phyloP scores from a whole-genome alignment of 306 rosid genomes.

The Gleditsia sinensis region DNA sequence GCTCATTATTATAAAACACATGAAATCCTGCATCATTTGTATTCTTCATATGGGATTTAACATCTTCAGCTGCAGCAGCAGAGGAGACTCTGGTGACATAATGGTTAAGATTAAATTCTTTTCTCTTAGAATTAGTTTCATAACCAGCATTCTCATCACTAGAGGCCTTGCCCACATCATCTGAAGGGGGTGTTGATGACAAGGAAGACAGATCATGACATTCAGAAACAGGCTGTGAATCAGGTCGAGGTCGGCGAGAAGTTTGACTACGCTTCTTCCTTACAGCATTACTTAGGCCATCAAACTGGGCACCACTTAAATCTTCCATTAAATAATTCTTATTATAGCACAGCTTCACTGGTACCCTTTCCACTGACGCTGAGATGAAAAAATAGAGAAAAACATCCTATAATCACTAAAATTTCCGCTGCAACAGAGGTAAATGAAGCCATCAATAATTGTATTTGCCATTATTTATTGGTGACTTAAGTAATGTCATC shows the following conservation, averaged over 20 bases:
- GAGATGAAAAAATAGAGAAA: not conserved
- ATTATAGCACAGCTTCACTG: not conserved
- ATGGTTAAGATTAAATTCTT: conserved; percentile 73
- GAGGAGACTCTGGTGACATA: conserved; percentile 54
- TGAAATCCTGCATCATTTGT: conserved; percentile 55
- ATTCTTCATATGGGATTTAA: conserved; percentile 43
- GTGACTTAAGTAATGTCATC: not conserved
- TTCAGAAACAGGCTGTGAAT: conserved; percentile 65
- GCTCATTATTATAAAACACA: conserved; percentile 55
- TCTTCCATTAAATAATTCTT: conserved; percentile 68
- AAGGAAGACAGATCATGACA: conserved; percentile 56
- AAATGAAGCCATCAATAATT: conserved; percentile 12
- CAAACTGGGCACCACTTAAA: conserved; percentile 47
- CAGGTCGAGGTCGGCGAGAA: conserved; percentile 80
- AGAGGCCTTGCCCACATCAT: conserved; percentile 70
- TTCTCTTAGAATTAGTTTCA: conserved; percentile 61
- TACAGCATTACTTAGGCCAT: conserved; percentile 60
- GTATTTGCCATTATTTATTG: not conserved
- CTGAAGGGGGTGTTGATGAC: conserved; percentile 72
- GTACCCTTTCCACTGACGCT: conserved; percentile 1
- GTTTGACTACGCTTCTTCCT: conserved; percentile 91
- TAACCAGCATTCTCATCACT: conserved; percentile 77
- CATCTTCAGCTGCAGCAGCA: conserved; percentile 45
- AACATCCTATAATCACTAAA: not conserved
- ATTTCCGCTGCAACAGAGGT: conserved; percentile 26